phyloP scores from a whole-genome alignment of 2,329 filamentous ascomycete genomes.

The Colletotrichum noveboracense region DNA sequence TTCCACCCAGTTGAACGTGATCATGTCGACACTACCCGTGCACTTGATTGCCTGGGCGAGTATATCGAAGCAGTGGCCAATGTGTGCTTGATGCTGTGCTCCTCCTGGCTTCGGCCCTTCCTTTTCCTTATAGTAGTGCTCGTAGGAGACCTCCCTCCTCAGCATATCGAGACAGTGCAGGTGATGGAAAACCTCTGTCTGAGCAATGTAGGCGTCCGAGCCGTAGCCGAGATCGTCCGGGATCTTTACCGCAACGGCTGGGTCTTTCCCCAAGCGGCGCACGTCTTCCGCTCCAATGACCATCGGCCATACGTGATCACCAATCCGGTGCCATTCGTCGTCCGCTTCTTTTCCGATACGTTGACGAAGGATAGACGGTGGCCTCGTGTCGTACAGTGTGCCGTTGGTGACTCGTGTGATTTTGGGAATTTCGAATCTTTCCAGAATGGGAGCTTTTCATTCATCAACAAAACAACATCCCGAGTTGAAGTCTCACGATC shows the following conservation, averaged over 20 bases:
- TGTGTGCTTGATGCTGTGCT: slow-evolving; percentile 26
- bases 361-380: background rate
- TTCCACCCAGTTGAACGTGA: slow-evolving; percentile 36
- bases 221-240: slow-evolving; percentile 33
- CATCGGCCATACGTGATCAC: background rate
- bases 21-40: slow-evolving; percentile 32
- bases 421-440: background rate
- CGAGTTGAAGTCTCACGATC: background rate
- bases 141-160: slow-evolving; percentile 20
- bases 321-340: slow-evolving; percentile 2
- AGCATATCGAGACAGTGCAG: slow-evolving; percentile 42
- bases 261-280: slow-evolving; percentile 32
- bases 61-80: slow-evolving; percentile 34
- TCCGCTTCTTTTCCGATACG: background rate
- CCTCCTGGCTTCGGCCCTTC: slow-evolving; percentile 1
- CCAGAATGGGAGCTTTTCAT: background rate
- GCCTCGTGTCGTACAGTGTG: background rate
- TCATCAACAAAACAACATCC: background rate
- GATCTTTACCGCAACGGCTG: slow-evolving; percentile 26
- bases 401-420: background rate
- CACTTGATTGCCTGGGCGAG: slow-evolving; percentile 35
- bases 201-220: slow-evolving; percentile 34
- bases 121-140: slow-evolving; percentile 1
- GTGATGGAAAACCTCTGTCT: slow-evolving; percentile 41
- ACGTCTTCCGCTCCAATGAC: background rate